Percentiles rank a stretch among this genome's conserved stretches.
Conservation (phyloP, 2,329 filamentous ascomycete genomes). For the Fusarium graminum region DNA sequence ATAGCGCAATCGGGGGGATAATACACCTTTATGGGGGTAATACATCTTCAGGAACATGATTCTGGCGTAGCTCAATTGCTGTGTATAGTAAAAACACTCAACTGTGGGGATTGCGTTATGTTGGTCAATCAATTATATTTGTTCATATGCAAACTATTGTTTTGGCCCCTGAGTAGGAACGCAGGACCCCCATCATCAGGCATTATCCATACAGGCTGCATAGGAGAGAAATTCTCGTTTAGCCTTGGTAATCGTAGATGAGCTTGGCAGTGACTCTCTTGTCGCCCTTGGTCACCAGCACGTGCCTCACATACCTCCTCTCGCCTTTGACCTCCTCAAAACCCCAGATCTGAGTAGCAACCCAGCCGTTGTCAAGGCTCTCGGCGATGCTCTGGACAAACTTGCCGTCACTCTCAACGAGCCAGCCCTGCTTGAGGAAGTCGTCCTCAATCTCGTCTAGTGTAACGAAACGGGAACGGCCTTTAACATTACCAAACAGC, state of each 20-base stretch:
- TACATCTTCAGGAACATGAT: slow-evolving; percentile 13
- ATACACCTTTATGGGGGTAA: slow-evolving; percentile 13
- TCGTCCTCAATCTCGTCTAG: slow-evolving; percentile 66
- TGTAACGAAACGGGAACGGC: slow-evolving; percentile 66
- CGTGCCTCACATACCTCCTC: slow-evolving; percentile 66
- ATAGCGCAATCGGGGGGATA: slow-evolving; percentile 29
- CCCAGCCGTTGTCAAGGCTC: slow-evolving; percentile 66
- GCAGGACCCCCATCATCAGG: not conserved
- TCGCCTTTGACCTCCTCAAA: slow-evolving; percentile 67
- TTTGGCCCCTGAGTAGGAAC: not conserved
- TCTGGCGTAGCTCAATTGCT: slow-evolving; percentile 5
- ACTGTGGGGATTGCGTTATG: not conserved
- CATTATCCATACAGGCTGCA: slow-evolving; percentile 2
- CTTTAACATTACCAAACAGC: slow-evolving; percentile 80
- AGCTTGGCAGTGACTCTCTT: slow-evolving; percentile 65
- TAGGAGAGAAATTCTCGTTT: slow-evolving; percentile 13
- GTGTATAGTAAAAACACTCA: not conserved
- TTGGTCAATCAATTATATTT: slow-evolving; percentile 15
- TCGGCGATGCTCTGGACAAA: slow-evolving; percentile 74
- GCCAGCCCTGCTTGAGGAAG: slow-evolving; percentile 70
- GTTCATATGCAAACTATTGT: slow-evolving; percentile 1
- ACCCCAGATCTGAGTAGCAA: slow-evolving; percentile 70
- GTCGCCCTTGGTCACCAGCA: slow-evolving; percentile 65
- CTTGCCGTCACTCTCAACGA: slow-evolving; percentile 69
- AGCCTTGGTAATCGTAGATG: slow-evolving; percentile 66